A percentile compares a stretch with the other conserved stretches of the same genome.
Evolutionary conservation across 768 basidiomycete species (phyloP).

Genomic region (Kwoniella shandongensis): DNA sequence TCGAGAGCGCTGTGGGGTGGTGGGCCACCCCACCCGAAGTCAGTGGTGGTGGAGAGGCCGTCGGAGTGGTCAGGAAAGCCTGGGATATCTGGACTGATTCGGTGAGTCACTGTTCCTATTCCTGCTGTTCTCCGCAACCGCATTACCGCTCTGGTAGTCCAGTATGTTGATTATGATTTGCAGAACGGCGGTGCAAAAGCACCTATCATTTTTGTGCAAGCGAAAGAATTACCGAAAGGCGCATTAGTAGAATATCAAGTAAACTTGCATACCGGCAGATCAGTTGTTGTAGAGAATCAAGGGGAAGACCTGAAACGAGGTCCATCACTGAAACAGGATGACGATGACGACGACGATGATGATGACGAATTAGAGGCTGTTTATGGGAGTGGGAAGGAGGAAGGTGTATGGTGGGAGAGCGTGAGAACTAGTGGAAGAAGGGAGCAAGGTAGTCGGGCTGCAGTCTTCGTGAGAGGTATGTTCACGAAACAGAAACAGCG

Average conservation of each 20-base stretch:
- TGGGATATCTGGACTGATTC: slow-evolving; percentile 43
- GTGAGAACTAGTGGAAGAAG: slow-evolving; percentile 12
- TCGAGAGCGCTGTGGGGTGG: slow-evolving; percentile 73
- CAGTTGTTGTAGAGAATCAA: neutral
- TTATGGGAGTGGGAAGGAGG: slow-evolving; percentile 4
- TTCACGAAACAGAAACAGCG: too few relatives aligned
- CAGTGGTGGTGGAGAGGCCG: slow-evolving; percentile 22
- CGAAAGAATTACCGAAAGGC: slow-evolving; percentile 51
- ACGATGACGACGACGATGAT: slow-evolving; percentile 32
- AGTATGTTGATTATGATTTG: neutral
- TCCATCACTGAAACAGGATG: neutral
- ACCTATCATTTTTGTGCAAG: slow-evolving; percentile 50
- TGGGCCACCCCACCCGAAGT: slow-evolving; percentile 48
- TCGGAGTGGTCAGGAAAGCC: slow-evolving; percentile 23
- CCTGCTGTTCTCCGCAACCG: neutral
- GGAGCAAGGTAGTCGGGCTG: slow-evolving; percentile 17
- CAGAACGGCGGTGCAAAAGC: slow-evolving; percentile 30
- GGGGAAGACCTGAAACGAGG: neutral
- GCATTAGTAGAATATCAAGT: slow-evolving; percentile 56
- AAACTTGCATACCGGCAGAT: slow-evolving; percentile 50
- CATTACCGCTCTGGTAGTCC: neutral
- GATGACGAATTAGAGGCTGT: slow-evolving; percentile 29
- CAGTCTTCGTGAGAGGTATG: slow-evolving; percentile 23
- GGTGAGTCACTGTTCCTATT: slow-evolving; percentile 12
- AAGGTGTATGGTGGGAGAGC: slow-evolving; percentile 25